A percentile compares a stretch with the other conserved stretches of the same genome.
Conservation (phyloP, 1,284 basidiomycete species). For the Ustilago curta region DNA sequence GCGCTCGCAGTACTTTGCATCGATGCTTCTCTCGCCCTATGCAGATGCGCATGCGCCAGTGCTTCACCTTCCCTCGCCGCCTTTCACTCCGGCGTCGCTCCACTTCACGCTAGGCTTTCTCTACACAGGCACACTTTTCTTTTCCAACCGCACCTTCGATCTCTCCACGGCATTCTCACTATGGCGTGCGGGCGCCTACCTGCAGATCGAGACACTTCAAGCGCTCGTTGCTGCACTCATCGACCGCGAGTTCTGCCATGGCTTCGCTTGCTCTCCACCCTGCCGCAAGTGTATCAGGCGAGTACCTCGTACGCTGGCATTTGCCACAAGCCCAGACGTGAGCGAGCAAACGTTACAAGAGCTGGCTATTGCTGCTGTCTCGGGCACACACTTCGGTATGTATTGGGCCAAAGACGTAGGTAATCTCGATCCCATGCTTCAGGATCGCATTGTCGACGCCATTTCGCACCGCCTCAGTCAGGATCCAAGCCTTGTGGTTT, state of each 20-base stretch:
- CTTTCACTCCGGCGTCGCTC: conserved; percentile 91
- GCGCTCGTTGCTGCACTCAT: conserved; percentile 52
- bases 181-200: conserved; percentile 84
- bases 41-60: conserved; percentile 45
- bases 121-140: conserved; percentile 92
- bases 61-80: conserved; percentile 73
- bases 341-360: conserved; percentile 42
- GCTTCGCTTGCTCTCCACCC: conserved; percentile 59
- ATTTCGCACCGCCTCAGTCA: conserved; percentile 29
- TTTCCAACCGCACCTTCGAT: conserved; percentile 92
- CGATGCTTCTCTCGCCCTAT: conserved; percentile 79
- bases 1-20: conserved; percentile 86
- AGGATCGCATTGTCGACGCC: conserved; percentile 48
- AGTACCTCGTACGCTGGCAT: conserved; percentile 58
- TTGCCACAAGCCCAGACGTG: conserved; percentile 56
- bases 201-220: conserved; percentile 74
- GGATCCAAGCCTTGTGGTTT: conserved; percentile 33
- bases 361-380: conserved; percentile 46
- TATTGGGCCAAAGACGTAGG: conserved; percentile 65
- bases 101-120: conserved; percentile 94
- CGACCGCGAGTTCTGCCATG: conserved; percentile 63
- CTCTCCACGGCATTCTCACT: conserved; percentile 90
- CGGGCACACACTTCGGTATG: conserved; percentile 55
- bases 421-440: conserved; percentile 50
- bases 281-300: conserved; percentile 62